These are phyloP conservation scores for Lipomyces chichibuensis DNA, from an alignment of 805 yeast genomes.

Conservation along the genomic window DNA sequence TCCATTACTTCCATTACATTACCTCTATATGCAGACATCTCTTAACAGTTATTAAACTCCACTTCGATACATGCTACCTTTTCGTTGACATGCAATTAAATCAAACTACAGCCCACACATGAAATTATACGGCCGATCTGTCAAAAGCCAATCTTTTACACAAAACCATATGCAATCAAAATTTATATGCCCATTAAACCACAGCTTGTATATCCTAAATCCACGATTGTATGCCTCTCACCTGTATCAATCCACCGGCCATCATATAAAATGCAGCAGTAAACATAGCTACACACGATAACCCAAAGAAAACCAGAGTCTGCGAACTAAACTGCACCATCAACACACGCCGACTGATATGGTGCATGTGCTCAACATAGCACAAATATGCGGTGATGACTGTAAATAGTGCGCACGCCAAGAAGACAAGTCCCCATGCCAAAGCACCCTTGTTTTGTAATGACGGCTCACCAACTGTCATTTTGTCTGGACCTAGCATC, in stretches of 20 bases:
- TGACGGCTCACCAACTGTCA: constrained; percentile 12
- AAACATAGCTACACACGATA: constrained; percentile 24
- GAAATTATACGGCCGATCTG: neutral
- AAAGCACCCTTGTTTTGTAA: constrained; percentile 31
- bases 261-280: constrained; percentile 30
- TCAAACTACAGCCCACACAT: neutral
- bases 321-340: constrained; percentile 33
- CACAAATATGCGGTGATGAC: constrained; percentile 24
- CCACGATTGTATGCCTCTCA: neutral
- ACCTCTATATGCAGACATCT: neutral
- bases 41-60: neutral
- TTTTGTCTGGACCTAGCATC: constrained; percentile 25
- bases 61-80: neutral
- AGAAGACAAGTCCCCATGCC: constrained; percentile 31
- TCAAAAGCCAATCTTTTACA: neutral
- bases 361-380: constrained; percentile 25
- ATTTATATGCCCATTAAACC: too few relatives aligned
- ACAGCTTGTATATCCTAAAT: neutral
- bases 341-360: constrained; percentile 26
- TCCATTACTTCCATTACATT: neutral
- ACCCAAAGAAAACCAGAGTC: constrained; percentile 18
- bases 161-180: neutral
- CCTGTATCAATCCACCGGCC: constrained; percentile 24
- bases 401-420: constrained; percentile 22
- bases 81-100: too few relatives aligned